A percentile compares a stretch with the other conserved stretches of the same genome.
These are phyloP conservation scores for Termitomyces eurrhizus DNA, from an alignment of 768 basidiomycete genomes.

Conservation along the genomic window DNA sequence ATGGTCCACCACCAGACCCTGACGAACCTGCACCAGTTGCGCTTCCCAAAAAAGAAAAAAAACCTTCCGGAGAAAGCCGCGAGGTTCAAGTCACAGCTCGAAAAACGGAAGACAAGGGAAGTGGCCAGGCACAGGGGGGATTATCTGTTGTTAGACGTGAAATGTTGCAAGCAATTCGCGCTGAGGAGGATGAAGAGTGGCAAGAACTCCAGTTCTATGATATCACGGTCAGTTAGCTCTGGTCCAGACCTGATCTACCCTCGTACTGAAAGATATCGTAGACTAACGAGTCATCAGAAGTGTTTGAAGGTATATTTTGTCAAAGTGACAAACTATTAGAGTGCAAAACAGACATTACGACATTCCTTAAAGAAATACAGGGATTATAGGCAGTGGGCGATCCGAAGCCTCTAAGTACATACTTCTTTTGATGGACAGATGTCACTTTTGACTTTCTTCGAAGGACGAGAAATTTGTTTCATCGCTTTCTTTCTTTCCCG, in stretches of 20 bases:
- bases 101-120: slow-evolving; percentile 61
- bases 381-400: slow-evolving; percentile 35
- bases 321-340: slow-evolving; percentile 44
- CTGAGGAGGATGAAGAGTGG: slow-evolving; percentile 80
- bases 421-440: slow-evolving; percentile 12
- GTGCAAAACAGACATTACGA: slow-evolving; percentile 52
- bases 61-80: slow-evolving; percentile 51
- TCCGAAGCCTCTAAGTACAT: neutral
- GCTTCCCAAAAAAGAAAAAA: slow-evolving; percentile 57
- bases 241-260: neutral
- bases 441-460: slow-evolving; percentile 4
- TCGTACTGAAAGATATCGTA: slow-evolving; percentile 25
- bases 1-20: slow-evolving; percentile 76
- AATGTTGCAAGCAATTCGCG: slow-evolving; percentile 68
- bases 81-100: slow-evolving; percentile 78
- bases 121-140: slow-evolving; percentile 51
- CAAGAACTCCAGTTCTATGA: slow-evolving; percentile 63
- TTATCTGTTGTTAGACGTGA: slow-evolving; percentile 70
- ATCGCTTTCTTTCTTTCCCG: neutral
- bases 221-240: slow-evolving; percentile 45
- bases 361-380: slow-evolving; percentile 54
- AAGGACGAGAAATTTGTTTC: neutral
- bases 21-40: slow-evolving; percentile 57
- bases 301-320: slow-evolving; percentile 65
- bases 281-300: slow-evolving; percentile 53